Evolutionary conservation across 306 rosid genomes (phyloP).

Genomic region (Glycine soja): DNA sequence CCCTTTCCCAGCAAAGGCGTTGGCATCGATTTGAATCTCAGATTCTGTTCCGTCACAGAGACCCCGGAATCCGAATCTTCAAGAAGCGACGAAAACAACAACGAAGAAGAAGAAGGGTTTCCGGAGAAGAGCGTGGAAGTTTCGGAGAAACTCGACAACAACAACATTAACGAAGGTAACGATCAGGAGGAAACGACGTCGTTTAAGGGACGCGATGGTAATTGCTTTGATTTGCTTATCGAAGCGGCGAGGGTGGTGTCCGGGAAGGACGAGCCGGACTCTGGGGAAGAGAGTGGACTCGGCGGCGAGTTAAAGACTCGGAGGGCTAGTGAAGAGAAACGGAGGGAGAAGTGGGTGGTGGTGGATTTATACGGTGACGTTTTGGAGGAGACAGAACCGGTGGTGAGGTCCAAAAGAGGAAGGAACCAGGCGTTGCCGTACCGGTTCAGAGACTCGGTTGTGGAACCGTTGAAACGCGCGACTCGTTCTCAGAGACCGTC

Average conservation of each 20-base stretch:
- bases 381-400: slow-evolving; percentile 51
- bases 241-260: slow-evolving; percentile 60
- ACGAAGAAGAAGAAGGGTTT: neutral
- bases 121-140: neutral
- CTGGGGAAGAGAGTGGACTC: slow-evolving; percentile 17
- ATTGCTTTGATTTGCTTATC: slow-evolving; percentile 56
- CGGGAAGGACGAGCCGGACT: slow-evolving; percentile 41
- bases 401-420: slow-evolving; percentile 63
- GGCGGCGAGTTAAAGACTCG: slow-evolving; percentile 20
- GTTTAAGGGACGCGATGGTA: slow-evolving; percentile 14
- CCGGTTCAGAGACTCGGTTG: slow-evolving; percentile 61
- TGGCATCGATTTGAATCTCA: slow-evolving; percentile 50
- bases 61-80: slow-evolving; percentile 29
- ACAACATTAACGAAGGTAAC: neutral
- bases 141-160: neutral
- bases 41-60: slow-evolving; percentile 23
- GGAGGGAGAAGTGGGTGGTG: slow-evolving; percentile 40
- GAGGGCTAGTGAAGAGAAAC: neutral
- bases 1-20: neutral
- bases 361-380: slow-evolving; percentile 42
- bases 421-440: slow-evolving; percentile 56
- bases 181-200: slow-evolving; percentile 33
- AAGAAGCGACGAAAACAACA: neutral
- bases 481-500: slow-evolving; percentile 19
- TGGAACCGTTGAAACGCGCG: slow-evolving; percentile 57